Base-by-base conservation (phyloP, 2,329 filamentous ascomycete genomes). In the Coniella vitis region DNA sequence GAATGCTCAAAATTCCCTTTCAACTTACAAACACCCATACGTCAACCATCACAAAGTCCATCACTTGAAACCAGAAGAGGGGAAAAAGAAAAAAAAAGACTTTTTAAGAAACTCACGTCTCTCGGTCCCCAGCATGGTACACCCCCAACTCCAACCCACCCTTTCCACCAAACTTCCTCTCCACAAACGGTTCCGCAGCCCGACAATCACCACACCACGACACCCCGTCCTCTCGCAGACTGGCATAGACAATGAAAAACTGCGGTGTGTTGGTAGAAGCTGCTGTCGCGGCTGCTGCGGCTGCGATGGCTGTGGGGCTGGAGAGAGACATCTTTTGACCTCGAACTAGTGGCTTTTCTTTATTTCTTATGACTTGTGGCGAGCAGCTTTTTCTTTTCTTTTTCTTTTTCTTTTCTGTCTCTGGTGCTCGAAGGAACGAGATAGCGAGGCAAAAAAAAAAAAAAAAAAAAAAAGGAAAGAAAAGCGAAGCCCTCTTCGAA, bases 151-250 rank as follows among this genome's bases (percentile, higher is more conserved):
- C 42, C 25, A 34, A 25, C 9, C 55, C 39, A 19, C 50, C 54
- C 16, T 45, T 43, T 8, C 45, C 47, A 1, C 44, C 54, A 47
- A 60, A 61, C 21, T 58, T 57, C 13, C 45, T 53, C 37, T 56
- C 52, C 12, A 61, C 36, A 31, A 60, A 49, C 8, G 57, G 40
- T 41, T 61, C 60, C 4, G 60, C 58, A n/a, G 41, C 48, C 7
- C 54, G 45, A 53, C 58, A 60, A 42, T 61, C 60, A 14, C 57
- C 55, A 44, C 60, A 61, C 60, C 60, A 61, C 22, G 53, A 57
- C 31, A 46, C 51, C 1, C 58, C 57, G 17, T 55, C 53, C 17
- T 47, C 39, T n/a, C n/a, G n/a, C 14, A 57, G 48, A n/a, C 53
- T 57, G 17, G 58, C 58, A 36, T 60, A 61, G 36, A 61, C 48